Base-by-base conservation (phyloP, 2,329 filamentous ascomycete species). In the Stylonectria norvegica region DNA sequence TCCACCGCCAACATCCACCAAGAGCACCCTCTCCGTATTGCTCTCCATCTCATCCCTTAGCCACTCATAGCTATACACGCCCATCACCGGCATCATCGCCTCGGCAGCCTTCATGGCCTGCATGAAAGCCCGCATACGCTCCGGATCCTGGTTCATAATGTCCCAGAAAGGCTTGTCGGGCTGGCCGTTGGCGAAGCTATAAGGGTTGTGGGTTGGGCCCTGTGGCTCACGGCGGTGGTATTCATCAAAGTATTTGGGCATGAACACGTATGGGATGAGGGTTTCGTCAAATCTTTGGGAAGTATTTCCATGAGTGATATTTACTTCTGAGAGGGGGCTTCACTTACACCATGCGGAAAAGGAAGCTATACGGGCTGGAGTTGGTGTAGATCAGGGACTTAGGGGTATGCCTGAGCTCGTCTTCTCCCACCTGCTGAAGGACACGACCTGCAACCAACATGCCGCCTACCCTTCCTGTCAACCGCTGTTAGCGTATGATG, bases 1-100 rank as follows among this genome's bases (percentile, higher is more conserved):
- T 5, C 62, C 53, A 20, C 60, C 62, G 16, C 63, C 63, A 14
- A 66, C 56, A 39, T 66, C 60, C 4, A 66, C 60, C 15, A 66
- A 40, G 5, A 63, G 33, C 0, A 43, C 25, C 4, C 60, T 44
- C 1, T 49, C 38, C 2, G 27, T 6, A 3, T 36, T 10, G 6
- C 44, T 39, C 7, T 16, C n/a, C 0, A 42, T 35, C 5, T 43
- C 36, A 0, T 40, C 32, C 2, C 47, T 48, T 5, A 58, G 47
- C 62, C 61, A 65, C 18, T 44, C 38, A 29, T 62, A 59, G 35
- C 63, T 55, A 38, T 66, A 67, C 9, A 46, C 36, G 2, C 57
- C 58, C 2, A 49, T 48, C 6, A 53, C 38, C 5, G 55, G 58
- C 32, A 57, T 52, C 7, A 40, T 38, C 1, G 45, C 34, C 20